These are phyloP conservation scores for Lophiostoma macrostomum DNA, from an alignment of 495 filamentous ascomycete species.

Conservation along the genomic window DNA sequence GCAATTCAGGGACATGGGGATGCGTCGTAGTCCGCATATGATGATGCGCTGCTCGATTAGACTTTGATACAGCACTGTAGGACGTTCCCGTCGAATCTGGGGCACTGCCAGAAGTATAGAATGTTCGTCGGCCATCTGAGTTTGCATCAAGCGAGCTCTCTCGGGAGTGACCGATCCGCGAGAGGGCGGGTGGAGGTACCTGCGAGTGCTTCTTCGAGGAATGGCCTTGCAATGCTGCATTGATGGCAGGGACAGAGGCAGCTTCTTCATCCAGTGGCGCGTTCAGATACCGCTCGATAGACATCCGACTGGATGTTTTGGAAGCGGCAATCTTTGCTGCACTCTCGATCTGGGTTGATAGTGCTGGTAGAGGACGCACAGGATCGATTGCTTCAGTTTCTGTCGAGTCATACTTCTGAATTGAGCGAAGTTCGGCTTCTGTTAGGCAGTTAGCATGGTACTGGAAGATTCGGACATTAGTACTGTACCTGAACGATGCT, in stretches of 20 bases:
- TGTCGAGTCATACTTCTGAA: constrained; percentile 4
- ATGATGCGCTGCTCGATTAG: constrained; percentile 6
- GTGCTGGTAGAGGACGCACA: background rate
- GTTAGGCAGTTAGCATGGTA: background rate
- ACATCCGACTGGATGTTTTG: constrained; percentile 23
- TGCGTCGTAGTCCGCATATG: constrained; percentile 9
- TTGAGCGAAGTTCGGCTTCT: constrained; percentile 2
- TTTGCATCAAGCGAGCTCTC: constrained; percentile 22
- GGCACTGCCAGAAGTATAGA: constrained; percentile 23
- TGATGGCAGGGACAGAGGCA: constrained; percentile 26
- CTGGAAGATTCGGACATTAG: too few species aligned
- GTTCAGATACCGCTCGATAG: constrained; percentile 25
- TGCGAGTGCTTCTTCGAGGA: background rate
- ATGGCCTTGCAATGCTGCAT: constrained; percentile 15
- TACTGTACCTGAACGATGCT: constrained; percentile 12
- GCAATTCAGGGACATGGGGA: constrained; percentile 13
- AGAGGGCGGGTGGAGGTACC: background rate
- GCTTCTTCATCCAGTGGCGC: constrained; percentile 26
- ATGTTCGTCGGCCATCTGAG: constrained; percentile 21
- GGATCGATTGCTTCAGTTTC: constrained; percentile 8
- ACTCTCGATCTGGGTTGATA: background rate
- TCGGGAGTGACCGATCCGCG: constrained; percentile 9
- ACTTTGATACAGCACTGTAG: constrained; percentile 17
- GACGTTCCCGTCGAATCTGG: constrained; percentile 22
- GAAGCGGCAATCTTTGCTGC: constrained; percentile 16